phyloP scores from a whole-genome alignment of 768 basidiomycete species.

The Suillus alpinus region DNA sequence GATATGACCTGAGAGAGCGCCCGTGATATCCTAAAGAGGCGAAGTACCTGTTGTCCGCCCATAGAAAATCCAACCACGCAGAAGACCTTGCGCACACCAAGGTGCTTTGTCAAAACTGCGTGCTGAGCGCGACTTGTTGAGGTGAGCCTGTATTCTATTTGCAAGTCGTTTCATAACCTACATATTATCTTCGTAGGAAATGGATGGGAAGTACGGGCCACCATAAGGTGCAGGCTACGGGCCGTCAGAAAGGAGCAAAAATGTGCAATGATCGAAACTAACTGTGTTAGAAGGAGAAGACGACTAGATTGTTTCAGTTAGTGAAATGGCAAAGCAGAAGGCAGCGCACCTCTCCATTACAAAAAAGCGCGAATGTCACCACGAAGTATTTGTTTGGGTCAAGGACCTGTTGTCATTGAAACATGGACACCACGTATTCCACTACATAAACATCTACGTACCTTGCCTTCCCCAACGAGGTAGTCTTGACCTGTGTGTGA shows the following conservation, averaged over 20 bases:
- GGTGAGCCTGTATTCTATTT: background rate
- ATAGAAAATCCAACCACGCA: conserved; percentile 56
- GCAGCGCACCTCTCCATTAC: conserved; percentile 51
- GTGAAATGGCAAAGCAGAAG: background rate
- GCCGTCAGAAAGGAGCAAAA: background rate
- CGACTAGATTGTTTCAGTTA: conserved; percentile 34
- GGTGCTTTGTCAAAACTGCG: conserved; percentile 44
- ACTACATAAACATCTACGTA: conserved; percentile 9
- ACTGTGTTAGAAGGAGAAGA: conserved; percentile 65
- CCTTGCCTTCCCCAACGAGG: conserved; percentile 51
- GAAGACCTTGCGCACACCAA: conserved; percentile 43
- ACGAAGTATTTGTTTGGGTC: conserved; percentile 51
- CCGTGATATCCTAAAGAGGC: conserved; percentile 12
- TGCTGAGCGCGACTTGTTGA: conserved; percentile 49
- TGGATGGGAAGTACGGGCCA: conserved; percentile 55
- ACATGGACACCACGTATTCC: background rate
- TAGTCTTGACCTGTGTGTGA: conserved; percentile 39
- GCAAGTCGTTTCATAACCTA: conserved; percentile 19
- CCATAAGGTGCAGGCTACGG: conserved; percentile 50
- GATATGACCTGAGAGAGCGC: conserved; percentile 11
- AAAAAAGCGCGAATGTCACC: conserved; percentile 56
- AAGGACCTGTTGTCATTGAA: conserved; percentile 37
- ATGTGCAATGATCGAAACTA: background rate
- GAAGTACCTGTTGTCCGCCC: conserved; percentile 50
- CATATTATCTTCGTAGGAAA: conserved; percentile 62